phyloP scores from a whole-genome alignment of 768 basidiomycete species.

The Phaffia tasmanica region DNA sequence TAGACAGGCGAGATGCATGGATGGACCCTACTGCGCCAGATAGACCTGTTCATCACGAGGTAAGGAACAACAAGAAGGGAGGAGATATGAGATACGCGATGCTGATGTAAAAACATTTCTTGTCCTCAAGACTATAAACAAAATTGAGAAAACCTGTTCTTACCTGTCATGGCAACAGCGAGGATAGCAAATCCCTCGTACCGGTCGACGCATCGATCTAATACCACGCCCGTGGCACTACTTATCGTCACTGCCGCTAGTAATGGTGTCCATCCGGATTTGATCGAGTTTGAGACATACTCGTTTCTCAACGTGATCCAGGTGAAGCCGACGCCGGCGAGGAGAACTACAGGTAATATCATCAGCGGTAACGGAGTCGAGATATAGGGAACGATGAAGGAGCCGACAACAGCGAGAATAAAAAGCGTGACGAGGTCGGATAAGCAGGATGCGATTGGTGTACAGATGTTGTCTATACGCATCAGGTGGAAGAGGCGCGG shows the following conservation, averaged over 20 bases:
- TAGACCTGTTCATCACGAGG: slow-evolving; percentile 47
- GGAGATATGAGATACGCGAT: background rate
- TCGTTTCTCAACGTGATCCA: slow-evolving; percentile 55
- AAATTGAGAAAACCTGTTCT: slow-evolving; percentile 28
- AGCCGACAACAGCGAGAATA: slow-evolving; percentile 52
- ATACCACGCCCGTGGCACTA: slow-evolving; percentile 77
- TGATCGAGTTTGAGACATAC: slow-evolving; percentile 59
- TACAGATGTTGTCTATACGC: slow-evolving; percentile 76
- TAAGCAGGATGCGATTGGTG: slow-evolving; percentile 81
- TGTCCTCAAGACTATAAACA: no score
- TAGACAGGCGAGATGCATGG: slow-evolving; percentile 80
- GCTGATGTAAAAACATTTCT: background rate
- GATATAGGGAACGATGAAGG: slow-evolving; percentile 30
- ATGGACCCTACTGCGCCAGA: slow-evolving; percentile 85
- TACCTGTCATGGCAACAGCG: slow-evolving; percentile 76
- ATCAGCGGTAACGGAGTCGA: slow-evolving; percentile 4
- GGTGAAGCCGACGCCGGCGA: slow-evolving; percentile 47
- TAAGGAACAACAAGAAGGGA: slow-evolving; percentile 9
- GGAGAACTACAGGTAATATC: slow-evolving; percentile 35
- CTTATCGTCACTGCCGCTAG: slow-evolving; percentile 51
- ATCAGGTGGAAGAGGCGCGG: slow-evolving; percentile 1
- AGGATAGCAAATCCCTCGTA: slow-evolving; percentile 82
- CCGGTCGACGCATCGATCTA: slow-evolving; percentile 75
- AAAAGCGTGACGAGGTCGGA: slow-evolving; percentile 85
- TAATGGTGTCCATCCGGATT: slow-evolving; percentile 79